Base-by-base conservation (phyloP, 1,139 yeast genomes). In the Blastobotrys proliferans region DNA sequence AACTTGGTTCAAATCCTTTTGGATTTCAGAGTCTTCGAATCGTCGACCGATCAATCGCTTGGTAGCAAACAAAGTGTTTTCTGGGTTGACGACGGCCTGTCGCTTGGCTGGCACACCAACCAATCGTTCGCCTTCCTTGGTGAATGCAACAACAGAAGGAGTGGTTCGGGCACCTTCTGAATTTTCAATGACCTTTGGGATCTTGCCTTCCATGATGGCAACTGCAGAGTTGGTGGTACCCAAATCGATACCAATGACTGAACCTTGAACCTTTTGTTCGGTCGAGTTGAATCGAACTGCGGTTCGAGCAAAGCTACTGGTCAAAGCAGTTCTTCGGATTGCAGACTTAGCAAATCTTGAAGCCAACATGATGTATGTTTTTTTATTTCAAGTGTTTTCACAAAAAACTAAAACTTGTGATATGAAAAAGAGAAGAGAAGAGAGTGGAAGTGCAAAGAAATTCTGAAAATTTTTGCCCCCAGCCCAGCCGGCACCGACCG, bases 221-320 rank as follows among this genome's bases (percentile, higher is more conserved):
- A 92, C 98, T 49, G 98, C 97, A 46, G 98, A 92, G 80, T 92
- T 92, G 70, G 97, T 92, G 69, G 97, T 92, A 74, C 98, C 98
- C 68, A 92, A 79, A 74, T 92, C 98, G 66, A 92, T 90, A 77
- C 98, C 98, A 63, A 92, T 90, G 49, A 92, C 97, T 60, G 90
- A 77, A 42, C 72, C 72, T 53, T 67, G 70, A 45, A 67, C 69
- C 58, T 68, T 67, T 14, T 38, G 10, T 28, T 44, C 45, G 13
- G 48, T 41, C 36, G 68, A 62, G 59, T 65, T 65, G 60, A 60
- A 62, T 39, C 70, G 64, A 37, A 52, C 55, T 39, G 40, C 45
- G 35, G 30, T 44, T 21, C 45, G 37, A 19, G 46, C 36, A 30
- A 33, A 25, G 28, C 44, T 13, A 26, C 26, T 34, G n/a, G 41